A percentile compares a stretch with the other conserved stretches of the same genome.
These are phyloP conservation scores for Diplosphaera chodatii DNA, from an alignment of 139 green algal species.

Conservation along the genomic window DNA sequence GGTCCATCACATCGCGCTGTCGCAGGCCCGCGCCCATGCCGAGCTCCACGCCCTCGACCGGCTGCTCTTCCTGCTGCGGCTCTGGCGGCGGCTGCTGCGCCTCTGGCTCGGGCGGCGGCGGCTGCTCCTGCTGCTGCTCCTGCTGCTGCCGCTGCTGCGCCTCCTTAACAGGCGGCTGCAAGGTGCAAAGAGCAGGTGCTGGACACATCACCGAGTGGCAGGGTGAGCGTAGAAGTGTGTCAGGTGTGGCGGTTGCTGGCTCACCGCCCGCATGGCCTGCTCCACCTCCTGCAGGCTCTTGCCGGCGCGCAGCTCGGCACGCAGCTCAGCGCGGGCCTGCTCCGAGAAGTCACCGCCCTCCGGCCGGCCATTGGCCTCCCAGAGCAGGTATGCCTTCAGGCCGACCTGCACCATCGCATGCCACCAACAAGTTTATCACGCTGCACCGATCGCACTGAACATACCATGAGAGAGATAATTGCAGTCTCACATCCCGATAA, in stretches of 20 bases:
- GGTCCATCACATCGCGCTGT: constrained; percentile 34
- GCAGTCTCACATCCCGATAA: too few species aligned
- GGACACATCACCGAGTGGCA: too few species aligned
- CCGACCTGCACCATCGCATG: too few species aligned
- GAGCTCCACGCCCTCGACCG: background rate
- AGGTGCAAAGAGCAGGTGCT: too few species aligned
- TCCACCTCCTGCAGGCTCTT: constrained; percentile 39
- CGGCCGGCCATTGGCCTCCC: constrained; percentile 72
- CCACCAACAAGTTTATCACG: too few species aligned
- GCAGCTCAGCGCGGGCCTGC: constrained; percentile 39
- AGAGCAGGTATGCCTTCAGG: constrained; percentile 79
- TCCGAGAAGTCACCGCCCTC: constrained; percentile 68
- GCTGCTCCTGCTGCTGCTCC: background rate
- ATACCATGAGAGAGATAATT: too few species aligned
- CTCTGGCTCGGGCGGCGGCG: background rate
- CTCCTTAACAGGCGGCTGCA: constrained; percentile 3
- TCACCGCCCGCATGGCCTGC: background rate
- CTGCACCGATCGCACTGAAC: too few species aligned
- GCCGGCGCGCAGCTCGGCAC: constrained; percentile 42
- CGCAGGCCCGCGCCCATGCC: background rate
- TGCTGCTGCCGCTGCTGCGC: background rate
- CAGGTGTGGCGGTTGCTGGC: too few species aligned
- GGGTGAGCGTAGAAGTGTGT: too few species aligned
- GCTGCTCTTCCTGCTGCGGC: background rate
- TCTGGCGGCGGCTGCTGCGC: background rate